Conservation (phyloP, 1,139 yeast genomes). For the Saccharomyces uvarum region DNA sequence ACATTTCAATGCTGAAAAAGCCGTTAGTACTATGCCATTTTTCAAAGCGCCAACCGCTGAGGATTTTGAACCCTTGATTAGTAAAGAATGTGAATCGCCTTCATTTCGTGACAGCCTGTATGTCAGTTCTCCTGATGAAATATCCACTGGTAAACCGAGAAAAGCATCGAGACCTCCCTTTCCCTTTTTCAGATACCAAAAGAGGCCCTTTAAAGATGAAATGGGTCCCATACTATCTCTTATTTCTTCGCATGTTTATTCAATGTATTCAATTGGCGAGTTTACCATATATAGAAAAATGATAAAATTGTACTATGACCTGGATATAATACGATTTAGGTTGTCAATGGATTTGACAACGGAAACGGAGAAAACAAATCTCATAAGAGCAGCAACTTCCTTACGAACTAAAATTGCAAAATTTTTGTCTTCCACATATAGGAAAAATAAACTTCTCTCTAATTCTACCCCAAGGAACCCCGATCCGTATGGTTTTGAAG, state of each 20-base stretch:
- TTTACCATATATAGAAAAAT: constrained; percentile 53
- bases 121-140: constrained; percentile 22
- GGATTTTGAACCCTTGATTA: constrained; percentile 37
- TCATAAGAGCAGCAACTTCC: constrained; percentile 54
- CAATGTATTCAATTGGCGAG: constrained; percentile 65
- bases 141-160: constrained; percentile 3
- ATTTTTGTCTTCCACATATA: constrained; percentile 43
- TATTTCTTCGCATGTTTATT: constrained; percentile 56
- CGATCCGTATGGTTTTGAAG: constrained; percentile 72
- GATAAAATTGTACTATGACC: constrained; percentile 45
- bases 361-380: constrained; percentile 44
- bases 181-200: constrained; percentile 42
- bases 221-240: constrained; percentile 50
- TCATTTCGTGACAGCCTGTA: constrained; percentile 25
- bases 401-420: constrained; percentile 62
- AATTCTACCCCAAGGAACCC: constrained; percentile 39
- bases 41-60: constrained; percentile 27
- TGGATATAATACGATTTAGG: constrained; percentile 58
- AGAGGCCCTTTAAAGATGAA: constrained; percentile 47
- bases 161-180: constrained; percentile 42
- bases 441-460: constrained; percentile 25
- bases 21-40: constrained; percentile 24
- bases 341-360: constrained; percentile 54
- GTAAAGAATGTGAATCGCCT: constrained; percentile 12
- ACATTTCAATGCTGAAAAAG: constrained; percentile 25